Conservation (phyloP, 306 rosid genomes). For the Myrica gale region DNA sequence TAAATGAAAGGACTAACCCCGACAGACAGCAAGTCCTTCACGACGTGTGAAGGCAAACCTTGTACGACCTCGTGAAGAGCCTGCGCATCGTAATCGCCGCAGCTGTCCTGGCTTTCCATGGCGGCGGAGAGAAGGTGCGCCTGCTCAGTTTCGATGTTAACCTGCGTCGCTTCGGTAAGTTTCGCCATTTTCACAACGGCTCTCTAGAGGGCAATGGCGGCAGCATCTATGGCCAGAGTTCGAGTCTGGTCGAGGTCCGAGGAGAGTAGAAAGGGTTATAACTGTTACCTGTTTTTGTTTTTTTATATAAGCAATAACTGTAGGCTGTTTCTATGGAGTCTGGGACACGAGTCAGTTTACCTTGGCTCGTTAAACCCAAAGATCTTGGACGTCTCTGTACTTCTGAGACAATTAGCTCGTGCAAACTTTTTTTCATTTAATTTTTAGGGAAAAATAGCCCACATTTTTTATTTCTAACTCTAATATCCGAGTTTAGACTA, state of each 20-base stretch:
- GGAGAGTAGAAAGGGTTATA: neutral
- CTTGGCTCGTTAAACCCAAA: too few species aligned
- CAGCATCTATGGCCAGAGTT: neutral
- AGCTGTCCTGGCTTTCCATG: conserved; percentile 10
- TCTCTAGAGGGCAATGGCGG: conserved; percentile 3
- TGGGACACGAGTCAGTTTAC: too few species aligned
- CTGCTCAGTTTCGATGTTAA: neutral
- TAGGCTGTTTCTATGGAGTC: too few species aligned
- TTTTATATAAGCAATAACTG: too few species aligned
- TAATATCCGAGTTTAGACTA: too few species aligned
- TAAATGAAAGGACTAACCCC: conserved; percentile 40
- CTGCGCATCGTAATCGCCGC: conserved; percentile 3
- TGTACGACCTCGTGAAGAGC: conserved; percentile 30
- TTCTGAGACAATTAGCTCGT: too few species aligned
- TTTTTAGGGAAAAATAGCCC: too few species aligned
- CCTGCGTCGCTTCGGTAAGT: neutral
- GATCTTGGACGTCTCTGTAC: too few species aligned
- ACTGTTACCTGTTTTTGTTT: neutral
- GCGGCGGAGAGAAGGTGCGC: conserved; percentile 7
- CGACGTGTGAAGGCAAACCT: conserved; percentile 49
- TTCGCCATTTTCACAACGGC: conserved; percentile 11
- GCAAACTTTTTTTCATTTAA: too few species aligned
- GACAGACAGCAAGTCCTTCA: conserved; percentile 43
- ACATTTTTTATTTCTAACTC: too few species aligned
- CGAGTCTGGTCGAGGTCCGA: neutral